These are phyloP conservation scores for Vaccinium myrtillus DNA, from an alignment of 148 eudicot genomes.

Conservation along the genomic window DNA sequence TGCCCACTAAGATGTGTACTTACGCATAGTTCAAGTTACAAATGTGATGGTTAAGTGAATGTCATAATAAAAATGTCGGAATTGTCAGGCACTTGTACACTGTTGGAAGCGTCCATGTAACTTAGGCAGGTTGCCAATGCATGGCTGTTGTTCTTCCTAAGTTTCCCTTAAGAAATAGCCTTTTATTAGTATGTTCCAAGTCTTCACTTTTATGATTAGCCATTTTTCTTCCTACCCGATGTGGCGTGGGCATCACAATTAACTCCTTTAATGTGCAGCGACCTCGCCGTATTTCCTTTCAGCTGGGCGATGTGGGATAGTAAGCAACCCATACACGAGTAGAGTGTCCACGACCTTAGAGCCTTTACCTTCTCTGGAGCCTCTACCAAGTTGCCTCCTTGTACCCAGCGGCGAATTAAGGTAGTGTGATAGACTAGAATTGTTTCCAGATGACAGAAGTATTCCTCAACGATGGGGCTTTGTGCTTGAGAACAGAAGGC, in stretches of 20 bases:
- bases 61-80: background rate
- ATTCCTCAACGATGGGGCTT: no score
- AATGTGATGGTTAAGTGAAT: background rate
- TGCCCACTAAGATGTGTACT: no score
- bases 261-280: background rate
- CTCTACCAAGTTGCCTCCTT: no score
- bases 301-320: background rate
- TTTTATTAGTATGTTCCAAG: background rate
- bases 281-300: background rate
- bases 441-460: no score
- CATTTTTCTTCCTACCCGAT: background rate
- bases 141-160: background rate
- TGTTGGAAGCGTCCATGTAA: background rate
- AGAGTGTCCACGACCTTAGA: background rate
- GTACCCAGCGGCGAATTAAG: no score
- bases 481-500: no score
- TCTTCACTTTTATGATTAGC: background rate
- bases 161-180: background rate
- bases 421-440: no score
- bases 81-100: background rate
- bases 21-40: no score
- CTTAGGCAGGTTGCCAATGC: background rate
- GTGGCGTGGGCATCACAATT: background rate
- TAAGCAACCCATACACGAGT: background rate
- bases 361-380: background rate